Evolutionary conservation across 192 early-diverging fungal genomes (phyloP).

Genomic region (Mortierella antarctica): DNA sequence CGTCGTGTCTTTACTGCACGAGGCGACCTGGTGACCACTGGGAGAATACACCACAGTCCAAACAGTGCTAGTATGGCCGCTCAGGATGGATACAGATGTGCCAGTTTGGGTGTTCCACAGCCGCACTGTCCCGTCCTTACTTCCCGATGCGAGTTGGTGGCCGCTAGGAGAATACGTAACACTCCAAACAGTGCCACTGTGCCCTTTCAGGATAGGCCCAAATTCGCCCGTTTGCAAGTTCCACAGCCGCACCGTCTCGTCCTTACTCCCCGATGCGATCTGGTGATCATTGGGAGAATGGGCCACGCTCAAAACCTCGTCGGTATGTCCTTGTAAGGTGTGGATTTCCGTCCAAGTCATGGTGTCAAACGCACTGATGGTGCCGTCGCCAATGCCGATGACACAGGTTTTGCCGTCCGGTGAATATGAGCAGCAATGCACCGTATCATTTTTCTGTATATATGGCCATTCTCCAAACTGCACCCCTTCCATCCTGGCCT

Average conservation of each 20-base stretch:
- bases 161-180: slow-evolving; percentile 8
- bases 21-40: slow-evolving; percentile 12
- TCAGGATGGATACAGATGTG: neutral
- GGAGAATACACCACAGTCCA: slow-evolving; percentile 6
- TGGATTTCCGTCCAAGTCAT: neutral
- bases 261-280: neutral
- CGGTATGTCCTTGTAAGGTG: neutral
- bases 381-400: neutral
- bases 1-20: slow-evolving; percentile 1
- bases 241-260: slow-evolving; percentile 10
- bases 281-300: neutral
- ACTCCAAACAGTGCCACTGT: neutral
- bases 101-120: slow-evolving; percentile 15
- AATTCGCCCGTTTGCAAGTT: slow-evolving; percentile 4
- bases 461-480: slow-evolving; percentile 17
- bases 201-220: neutral
- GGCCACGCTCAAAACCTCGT: neutral
- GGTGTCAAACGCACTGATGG: neutral
- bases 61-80: slow-evolving; percentile 4
- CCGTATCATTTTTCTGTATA: neutral
- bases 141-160: slow-evolving; percentile 12
- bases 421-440: slow-evolving; percentile 6
- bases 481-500: slow-evolving; percentile 13
- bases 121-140: slow-evolving; percentile 17
- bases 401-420: neutral